Conservation (phyloP, 2,329 filamentous ascomycete genomes). For the Calonectria multiphialidica region DNA sequence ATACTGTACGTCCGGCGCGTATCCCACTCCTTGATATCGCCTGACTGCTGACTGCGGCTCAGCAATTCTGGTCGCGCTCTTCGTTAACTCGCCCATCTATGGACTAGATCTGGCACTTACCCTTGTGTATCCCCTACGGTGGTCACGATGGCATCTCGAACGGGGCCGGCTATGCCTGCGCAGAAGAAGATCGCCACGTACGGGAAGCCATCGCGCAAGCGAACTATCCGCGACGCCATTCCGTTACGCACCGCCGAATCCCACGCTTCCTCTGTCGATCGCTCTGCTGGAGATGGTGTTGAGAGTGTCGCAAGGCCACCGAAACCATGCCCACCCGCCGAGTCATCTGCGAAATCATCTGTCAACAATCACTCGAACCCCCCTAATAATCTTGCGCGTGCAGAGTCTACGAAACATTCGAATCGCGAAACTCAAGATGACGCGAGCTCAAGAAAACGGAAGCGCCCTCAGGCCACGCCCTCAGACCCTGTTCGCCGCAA, state of each 20-base stretch:
- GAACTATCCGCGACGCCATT: slow-evolving; percentile 34
- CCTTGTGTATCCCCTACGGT: slow-evolving; percentile 18
- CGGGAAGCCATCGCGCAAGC: slow-evolving; percentile 43
- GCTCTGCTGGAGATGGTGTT: slow-evolving; percentile 10
- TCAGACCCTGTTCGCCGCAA: slow-evolving; percentile 22
- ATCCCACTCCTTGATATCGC: background rate
- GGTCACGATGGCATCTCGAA: slow-evolving; percentile 36
- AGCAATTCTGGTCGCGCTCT: background rate
- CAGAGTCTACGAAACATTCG: slow-evolving; percentile 13
- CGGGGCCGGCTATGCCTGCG: slow-evolving; percentile 35
- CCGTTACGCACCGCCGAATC: slow-evolving; percentile 37
- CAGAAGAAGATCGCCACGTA: slow-evolving; percentile 43
- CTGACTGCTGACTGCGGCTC: background rate
- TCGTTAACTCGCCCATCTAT: slow-evolving; percentile 14
- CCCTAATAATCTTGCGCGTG: slow-evolving; percentile 9
- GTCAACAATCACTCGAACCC: slow-evolving; percentile 18
- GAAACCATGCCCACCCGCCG: slow-evolving; percentile 31
- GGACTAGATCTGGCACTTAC: slow-evolving; percentile 25
- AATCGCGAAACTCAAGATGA: slow-evolving; percentile 28
- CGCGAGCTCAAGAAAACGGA: slow-evolving; percentile 38
- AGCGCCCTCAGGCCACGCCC: slow-evolving; percentile 31
- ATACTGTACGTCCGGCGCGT: background rate
- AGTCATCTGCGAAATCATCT: slow-evolving; percentile 29
- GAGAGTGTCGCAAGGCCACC: slow-evolving; percentile 29
- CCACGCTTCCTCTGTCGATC: slow-evolving; percentile 23